Percentiles rank a stretch among this genome's conserved stretches.
Conservation (phyloP, 169 alveolate genomes). For the Pseudocohnilembus persalinus region DNA sequence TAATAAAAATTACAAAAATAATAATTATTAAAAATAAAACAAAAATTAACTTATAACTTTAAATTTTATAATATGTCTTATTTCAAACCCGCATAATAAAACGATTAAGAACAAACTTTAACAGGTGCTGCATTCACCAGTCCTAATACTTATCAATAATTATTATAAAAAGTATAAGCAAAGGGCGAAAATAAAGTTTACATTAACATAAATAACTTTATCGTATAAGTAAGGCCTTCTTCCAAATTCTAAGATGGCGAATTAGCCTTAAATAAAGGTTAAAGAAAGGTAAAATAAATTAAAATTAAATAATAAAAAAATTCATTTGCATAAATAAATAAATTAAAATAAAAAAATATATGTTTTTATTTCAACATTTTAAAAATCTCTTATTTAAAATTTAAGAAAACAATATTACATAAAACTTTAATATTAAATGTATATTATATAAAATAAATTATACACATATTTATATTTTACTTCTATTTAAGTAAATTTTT, state of each 20-base stretch:
- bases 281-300: constrained; percentile 6
- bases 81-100: background rate
- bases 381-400: background rate
- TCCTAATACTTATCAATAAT: background rate
- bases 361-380: background rate
- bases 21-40: too few relatives aligned
- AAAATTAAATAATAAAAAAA: background rate
- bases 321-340: background rate
- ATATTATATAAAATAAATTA: too few relatives aligned
- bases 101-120: background rate
- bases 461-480: background rate
- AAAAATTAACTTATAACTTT: too few relatives aligned
- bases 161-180: too few relatives aligned
- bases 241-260: background rate
- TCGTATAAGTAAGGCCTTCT: too few relatives aligned
- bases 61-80: too few relatives aligned
- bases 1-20: too few relatives aligned
- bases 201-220: too few relatives aligned
- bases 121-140: background rate
- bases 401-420: background rate
- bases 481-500: too few relatives aligned
- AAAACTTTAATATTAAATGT: background rate
- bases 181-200: too few relatives aligned
- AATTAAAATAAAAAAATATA: background rate
- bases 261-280: background rate